These are phyloP conservation scores for Glutinoglossum americanum DNA, from an alignment of 495 filamentous ascomycete species.

Conservation along the genomic window DNA sequence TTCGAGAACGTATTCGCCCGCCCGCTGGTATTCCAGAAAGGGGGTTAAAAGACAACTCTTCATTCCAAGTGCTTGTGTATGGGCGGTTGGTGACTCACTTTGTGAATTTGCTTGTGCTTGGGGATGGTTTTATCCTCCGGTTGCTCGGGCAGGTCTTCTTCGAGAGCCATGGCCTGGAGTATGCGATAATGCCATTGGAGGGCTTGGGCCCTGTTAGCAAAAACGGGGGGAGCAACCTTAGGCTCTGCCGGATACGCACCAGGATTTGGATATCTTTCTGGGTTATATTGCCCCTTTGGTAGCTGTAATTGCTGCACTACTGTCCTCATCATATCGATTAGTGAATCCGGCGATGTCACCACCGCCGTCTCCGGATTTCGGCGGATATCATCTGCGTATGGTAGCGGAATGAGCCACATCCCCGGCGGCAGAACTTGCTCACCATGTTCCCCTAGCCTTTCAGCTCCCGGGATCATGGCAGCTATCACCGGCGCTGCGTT, in stretches of 20 bases:
- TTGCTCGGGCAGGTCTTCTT: slow-evolving; percentile 69
- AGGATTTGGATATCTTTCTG: slow-evolving; percentile 79
- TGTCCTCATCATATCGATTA: slow-evolving; percentile 62
- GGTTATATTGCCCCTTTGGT: slow-evolving; percentile 65
- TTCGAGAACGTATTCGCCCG: slow-evolving; percentile 50
- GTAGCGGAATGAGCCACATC: slow-evolving; percentile 73
- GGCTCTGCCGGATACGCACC: slow-evolving; percentile 13
- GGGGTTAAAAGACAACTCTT: not conserved
- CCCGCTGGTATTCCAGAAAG: slow-evolving; percentile 23
- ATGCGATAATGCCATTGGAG: slow-evolving; percentile 98
- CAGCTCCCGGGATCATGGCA: slow-evolving; percentile 56
- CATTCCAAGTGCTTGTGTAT: not conserved
- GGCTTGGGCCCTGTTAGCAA: slow-evolving; percentile 14
- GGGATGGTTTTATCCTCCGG: slow-evolving; percentile 71
- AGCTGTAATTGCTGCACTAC: slow-evolving; percentile 77
- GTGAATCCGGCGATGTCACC: slow-evolving; percentile 35
- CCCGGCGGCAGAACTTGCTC: slow-evolving; percentile 58
- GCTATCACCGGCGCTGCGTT: slow-evolving; percentile 60
- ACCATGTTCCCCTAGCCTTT: slow-evolving; percentile 40
- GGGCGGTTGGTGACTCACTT: slow-evolving; percentile 20
- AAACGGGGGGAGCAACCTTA: not conserved
- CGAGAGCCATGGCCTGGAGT: slow-evolving; percentile 74
- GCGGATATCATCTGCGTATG: slow-evolving; percentile 80
- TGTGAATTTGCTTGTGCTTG: slow-evolving; percentile 65
- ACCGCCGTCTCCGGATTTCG: slow-evolving; percentile 41